A percentile compares a stretch with the other conserved stretches of the same genome.
These are phyloP conservation scores for Hysterium pulicare DNA, from an alignment of 2,329 filamentous ascomycete species.

Conservation along the genomic window DNA sequence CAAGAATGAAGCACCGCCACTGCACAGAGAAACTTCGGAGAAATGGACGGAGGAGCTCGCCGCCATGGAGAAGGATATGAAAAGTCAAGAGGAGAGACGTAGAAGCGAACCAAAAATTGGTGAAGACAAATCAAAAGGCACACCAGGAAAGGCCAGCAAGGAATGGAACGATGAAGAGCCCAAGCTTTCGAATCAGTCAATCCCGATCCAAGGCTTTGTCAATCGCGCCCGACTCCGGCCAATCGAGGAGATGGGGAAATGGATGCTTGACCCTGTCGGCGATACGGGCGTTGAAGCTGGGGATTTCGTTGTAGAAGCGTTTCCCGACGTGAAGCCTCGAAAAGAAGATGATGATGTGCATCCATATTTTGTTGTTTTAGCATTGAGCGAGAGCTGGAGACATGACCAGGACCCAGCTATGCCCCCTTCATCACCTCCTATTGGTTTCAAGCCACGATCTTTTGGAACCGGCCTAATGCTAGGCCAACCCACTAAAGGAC, in stretches of 20 bases:
- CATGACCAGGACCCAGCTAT: neutral
- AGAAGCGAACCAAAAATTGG: neutral
- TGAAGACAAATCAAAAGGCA: no score
- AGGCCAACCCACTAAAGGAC: no score
- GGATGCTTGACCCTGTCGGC: slow-evolving; percentile 7
- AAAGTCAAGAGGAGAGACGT: no score
- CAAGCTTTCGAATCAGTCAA: slow-evolving; percentile 10
- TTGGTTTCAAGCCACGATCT: slow-evolving; percentile 7
- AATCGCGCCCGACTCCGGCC: slow-evolving; percentile 8
- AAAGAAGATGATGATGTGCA: neutral
- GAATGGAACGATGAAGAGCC: no score
- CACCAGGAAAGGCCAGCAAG: slow-evolving; percentile 5
- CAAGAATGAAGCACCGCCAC: slow-evolving; percentile 1
- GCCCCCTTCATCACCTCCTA: neutral
- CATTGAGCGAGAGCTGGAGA: slow-evolving; percentile 15
- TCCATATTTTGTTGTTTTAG: slow-evolving; percentile 16
- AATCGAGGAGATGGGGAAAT: slow-evolving; percentile 7
- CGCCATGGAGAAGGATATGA: no score
- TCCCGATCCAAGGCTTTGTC: slow-evolving; percentile 17
- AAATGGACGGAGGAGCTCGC: slow-evolving; percentile 1
- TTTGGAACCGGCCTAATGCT: slow-evolving; percentile 16
- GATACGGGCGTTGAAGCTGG: neutral
- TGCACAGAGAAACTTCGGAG: neutral
- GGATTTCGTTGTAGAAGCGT: slow-evolving; percentile 11
- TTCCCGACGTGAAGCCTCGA: slow-evolving; percentile 14